A percentile compares a stretch with the other conserved stretches of the same genome.
phyloP scores from a whole-genome alignment of 164 flowering plant species.

The Paratinospora sagittata region DNA sequence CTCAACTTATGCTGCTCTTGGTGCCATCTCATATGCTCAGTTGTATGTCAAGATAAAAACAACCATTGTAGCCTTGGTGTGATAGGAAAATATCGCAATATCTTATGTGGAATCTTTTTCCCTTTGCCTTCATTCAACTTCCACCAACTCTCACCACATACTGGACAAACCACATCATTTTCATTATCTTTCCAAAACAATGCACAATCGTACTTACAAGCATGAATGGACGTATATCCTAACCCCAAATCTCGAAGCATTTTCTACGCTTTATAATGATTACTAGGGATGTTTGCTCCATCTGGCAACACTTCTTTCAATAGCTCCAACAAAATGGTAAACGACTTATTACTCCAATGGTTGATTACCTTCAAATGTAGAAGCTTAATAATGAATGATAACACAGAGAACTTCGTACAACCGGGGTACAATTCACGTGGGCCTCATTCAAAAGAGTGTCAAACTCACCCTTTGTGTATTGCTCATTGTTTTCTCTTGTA shows the following conservation, averaged over 20 bases:
- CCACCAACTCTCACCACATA: neutral
- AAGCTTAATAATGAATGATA: neutral
- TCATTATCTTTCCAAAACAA: constrained; percentile 7
- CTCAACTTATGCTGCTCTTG: neutral
- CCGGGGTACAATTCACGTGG: no score
- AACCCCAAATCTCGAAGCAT: constrained; percentile 7
- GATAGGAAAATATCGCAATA: neutral
- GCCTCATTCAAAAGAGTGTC: no score
- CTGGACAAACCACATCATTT: neutral
- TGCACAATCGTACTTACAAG: constrained; percentile 13
- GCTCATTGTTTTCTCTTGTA: no score
- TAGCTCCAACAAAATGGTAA: neutral
- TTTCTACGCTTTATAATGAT: neutral
- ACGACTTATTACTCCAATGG: constrained; percentile 4
- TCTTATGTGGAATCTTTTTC: neutral
- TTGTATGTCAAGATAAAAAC: neutral
- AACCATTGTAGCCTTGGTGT: neutral
- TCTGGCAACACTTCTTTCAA: constrained; percentile 9
- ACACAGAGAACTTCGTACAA: neutral
- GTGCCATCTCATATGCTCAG: neutral
- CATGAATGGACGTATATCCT: constrained; percentile 3
- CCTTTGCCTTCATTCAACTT: neutral
- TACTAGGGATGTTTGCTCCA: neutral
- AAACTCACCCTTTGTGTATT: no score
- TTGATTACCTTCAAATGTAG: neutral